These are phyloP conservation scores for Silene coronaria DNA, from an alignment of 179 eudicot species.

Conservation along the genomic window DNA sequence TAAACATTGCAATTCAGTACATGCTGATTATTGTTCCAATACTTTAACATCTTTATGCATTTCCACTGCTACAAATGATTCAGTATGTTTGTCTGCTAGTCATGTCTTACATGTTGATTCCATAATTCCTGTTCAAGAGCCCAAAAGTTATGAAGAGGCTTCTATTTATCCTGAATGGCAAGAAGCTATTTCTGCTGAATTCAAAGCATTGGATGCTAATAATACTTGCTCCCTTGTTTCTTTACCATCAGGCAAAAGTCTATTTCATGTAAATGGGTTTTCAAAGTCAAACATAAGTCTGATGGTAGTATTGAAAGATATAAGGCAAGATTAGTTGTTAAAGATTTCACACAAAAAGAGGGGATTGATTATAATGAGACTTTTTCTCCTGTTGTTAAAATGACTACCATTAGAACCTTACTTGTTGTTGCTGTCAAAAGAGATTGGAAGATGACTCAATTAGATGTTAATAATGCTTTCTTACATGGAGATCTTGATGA, in stretches of 20 bases:
- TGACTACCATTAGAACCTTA: not conserved
- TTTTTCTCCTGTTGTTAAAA: not conserved
- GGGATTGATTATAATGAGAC: not conserved
- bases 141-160: not conserved
- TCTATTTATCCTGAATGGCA: not conserved
- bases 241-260: no score
- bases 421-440: not conserved
- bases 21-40: no score
- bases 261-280: constrained; percentile 1
- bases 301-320: no score
- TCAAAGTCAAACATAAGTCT: not conserved
- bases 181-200: no score
- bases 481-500: no score
- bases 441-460: not conserved
- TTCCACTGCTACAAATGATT: no score
- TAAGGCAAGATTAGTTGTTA: no score
- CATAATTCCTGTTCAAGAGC: not conserved
- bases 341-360: no score
- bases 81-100: no score
- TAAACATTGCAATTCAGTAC: not conserved
- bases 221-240: no score
- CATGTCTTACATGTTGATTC: no score
- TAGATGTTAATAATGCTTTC: not conserved
- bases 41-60: not conserved
- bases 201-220: no score